A percentile compares a stretch with the other conserved stretches of the same genome.
Evolutionary conservation across 2,329 filamentous ascomycete species (phyloP).

Genomic region (Plectosphaerella sp.): DNA sequence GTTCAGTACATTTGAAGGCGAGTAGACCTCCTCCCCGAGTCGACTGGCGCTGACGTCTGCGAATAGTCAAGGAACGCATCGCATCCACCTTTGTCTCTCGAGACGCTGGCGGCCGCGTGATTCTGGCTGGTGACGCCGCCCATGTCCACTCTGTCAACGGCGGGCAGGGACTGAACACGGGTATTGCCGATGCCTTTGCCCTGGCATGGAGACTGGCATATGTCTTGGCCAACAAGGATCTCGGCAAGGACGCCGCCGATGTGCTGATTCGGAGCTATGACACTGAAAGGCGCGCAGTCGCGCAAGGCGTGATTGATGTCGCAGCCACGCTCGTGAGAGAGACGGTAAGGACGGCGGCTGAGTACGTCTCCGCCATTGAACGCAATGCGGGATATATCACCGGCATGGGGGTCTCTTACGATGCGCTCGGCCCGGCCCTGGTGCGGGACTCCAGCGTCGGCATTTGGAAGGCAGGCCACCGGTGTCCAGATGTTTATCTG

Average conservation of each 20-base stretch:
- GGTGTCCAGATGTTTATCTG: slow-evolving; percentile 32
- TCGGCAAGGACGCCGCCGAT: slow-evolving; percentile 14
- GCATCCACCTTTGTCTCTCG: slow-evolving; percentile 32
- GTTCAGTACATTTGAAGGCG: slow-evolving; percentile 45
- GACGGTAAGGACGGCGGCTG: slow-evolving; percentile 35
- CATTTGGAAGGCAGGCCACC: slow-evolving; percentile 31
- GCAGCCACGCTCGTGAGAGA: slow-evolving; percentile 40
- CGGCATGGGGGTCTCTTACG: slow-evolving; percentile 40
- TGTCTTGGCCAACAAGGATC: slow-evolving; percentile 16
- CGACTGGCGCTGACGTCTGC: not conserved
- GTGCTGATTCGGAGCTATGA: slow-evolving; percentile 38
- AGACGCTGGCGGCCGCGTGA: slow-evolving; percentile 36
- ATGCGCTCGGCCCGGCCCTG: slow-evolving; percentile 25
- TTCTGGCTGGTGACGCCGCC: slow-evolving; percentile 35
- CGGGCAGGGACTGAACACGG: slow-evolving; percentile 32
- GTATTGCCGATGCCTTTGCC: slow-evolving; percentile 27
- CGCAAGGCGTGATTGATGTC: slow-evolving; percentile 40
- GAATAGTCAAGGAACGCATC: slow-evolving; percentile 34
- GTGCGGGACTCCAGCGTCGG: slow-evolving; percentile 24
- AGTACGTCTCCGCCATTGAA: slow-evolving; percentile 42
- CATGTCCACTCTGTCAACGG: slow-evolving; percentile 29
- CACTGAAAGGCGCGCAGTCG: slow-evolving; percentile 35
- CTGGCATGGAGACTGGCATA: slow-evolving; percentile 30
- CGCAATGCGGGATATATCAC: slow-evolving; percentile 44
- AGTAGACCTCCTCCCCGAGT: slow-evolving; percentile 5